These are phyloP conservation scores for Postia placenta DNA, from an alignment of 768 basidiomycete species.

Conservation along the genomic window DNA sequence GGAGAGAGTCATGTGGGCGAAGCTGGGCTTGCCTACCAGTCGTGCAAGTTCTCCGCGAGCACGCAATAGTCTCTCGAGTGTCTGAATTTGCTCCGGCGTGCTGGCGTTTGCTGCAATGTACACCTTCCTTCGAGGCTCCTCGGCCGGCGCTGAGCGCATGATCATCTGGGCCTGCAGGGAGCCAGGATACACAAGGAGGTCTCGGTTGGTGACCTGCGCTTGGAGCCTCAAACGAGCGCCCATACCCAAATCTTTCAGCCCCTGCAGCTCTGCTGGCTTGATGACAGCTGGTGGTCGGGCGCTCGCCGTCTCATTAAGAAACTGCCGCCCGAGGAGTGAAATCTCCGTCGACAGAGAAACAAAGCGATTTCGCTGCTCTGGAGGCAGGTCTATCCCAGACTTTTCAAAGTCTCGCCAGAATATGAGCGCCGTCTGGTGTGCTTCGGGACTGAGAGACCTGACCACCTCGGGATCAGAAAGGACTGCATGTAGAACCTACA, in stretches of 20 bases:
- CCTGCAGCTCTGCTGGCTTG: conserved; percentile 61
- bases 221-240: conserved; percentile 68
- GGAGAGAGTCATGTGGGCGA: conserved; percentile 77
- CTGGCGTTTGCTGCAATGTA: conserved; percentile 82
- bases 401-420: conserved; percentile 98
- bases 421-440: conserved; percentile 82
- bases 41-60: conserved; percentile 79
- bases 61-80: conserved; percentile 69
- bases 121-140: conserved; percentile 74
- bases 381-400: conserved; percentile 88
- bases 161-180: conserved; percentile 92
- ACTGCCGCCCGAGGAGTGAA: conserved; percentile 79
- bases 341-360: conserved; percentile 89
- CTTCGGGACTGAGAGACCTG: conserved; percentile 63
- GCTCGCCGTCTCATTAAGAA: conserved; percentile 62
- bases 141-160: conserved; percentile 80
- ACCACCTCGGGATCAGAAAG: conserved; percentile 63
- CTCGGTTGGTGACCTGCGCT: conserved; percentile 69
- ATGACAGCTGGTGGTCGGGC: conserved; percentile 64
- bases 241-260: conserved; percentile 73
- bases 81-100: conserved; percentile 64
- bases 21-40: conserved; percentile 81
- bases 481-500: conserved; percentile 64
- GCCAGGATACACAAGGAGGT: conserved; percentile 76
- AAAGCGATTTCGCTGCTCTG: conserved; percentile 70